Conservation (phyloP, 148 eudicot genomes). For the Chenopodium berlandieri region DNA sequence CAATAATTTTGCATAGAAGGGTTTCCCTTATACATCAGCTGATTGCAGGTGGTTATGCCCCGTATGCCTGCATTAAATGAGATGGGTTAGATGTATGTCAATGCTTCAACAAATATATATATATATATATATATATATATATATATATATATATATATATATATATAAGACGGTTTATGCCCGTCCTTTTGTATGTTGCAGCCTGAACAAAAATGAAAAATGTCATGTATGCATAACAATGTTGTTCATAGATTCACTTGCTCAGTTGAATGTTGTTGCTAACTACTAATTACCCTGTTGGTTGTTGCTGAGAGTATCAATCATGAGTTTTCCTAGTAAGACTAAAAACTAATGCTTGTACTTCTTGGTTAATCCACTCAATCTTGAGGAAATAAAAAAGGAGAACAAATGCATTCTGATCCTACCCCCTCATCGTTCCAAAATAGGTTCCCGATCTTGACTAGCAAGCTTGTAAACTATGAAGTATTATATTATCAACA, state of each 20-base stretch:
- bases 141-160: no score
- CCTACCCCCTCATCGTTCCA: no score
- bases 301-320: background rate
- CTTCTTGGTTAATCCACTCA: no score
- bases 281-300: background rate
- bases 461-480: no score
- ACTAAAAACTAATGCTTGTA: no score
- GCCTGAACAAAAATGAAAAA: background rate
- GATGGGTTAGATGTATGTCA: background rate
- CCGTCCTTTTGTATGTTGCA: background rate
- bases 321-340: background rate
- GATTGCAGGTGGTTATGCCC: background rate
- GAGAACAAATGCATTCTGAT: background rate
- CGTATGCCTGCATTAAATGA: background rate
- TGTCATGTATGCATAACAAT: background rate
- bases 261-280: background rate
- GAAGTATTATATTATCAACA: no score
- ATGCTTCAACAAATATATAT: background rate
- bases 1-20: constrained; percentile 8
- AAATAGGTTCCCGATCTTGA: no score
- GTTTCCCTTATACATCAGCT: constrained; percentile 14
- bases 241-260: background rate
- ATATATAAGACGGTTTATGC: background rate
- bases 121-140: background rate
- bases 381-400: background rate